Base-by-base conservation (phyloP, 495 filamentous ascomycete genomes). In the Rhizodiscina lignyota region DNA sequence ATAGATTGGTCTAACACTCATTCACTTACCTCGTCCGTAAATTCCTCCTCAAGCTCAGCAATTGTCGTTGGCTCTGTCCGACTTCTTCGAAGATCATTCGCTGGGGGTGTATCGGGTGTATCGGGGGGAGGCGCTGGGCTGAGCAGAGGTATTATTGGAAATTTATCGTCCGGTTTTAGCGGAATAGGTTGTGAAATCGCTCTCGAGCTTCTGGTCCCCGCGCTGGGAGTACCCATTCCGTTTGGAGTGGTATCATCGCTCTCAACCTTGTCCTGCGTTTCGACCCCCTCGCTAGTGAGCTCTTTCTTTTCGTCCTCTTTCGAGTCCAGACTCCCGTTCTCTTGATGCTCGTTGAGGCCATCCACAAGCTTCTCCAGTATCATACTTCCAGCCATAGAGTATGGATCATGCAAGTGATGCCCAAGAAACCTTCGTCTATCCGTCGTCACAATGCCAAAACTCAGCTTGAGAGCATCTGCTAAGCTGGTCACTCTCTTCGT, bases 401-500 rank as follows among this genome's bases (percentile, higher is more conserved):
- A 32, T n/a, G n/a, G n/a, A 18, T 37, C 72, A 69, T 39, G 51
- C 45, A 26, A 55, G 53, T 10, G 63, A 64, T 51, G 27, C 35
- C 52, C 62, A n/a, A 38, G 31, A 18, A 58, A 53, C 31, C 87
- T 70, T 44, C 77, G 76, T 43, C 81, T 71, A 48, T 96, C 87
- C 8, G 91, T 96, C 15, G 87, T 96, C 40, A 97, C 83, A 50
- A 97, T 78, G 36, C 86, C 89, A 40, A 97, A 97, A 60, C 86
- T 94, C 44, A 97, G 70, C 62, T 96, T 94, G 44, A 97, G 60
- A 2, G 83, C 86, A 60, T 97, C 89, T 39, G 89, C 89, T 21
- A 97, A 64, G 10, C 84, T 92, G n/a, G 91, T 96, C 18, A 96
- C 91, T 28, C 89, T 62, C 60, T 97, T 97, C 21, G 91, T 94